phyloP scores from a whole-genome alignment of 2,329 filamentous ascomycete genomes.

The Phialophora tarda region DNA sequence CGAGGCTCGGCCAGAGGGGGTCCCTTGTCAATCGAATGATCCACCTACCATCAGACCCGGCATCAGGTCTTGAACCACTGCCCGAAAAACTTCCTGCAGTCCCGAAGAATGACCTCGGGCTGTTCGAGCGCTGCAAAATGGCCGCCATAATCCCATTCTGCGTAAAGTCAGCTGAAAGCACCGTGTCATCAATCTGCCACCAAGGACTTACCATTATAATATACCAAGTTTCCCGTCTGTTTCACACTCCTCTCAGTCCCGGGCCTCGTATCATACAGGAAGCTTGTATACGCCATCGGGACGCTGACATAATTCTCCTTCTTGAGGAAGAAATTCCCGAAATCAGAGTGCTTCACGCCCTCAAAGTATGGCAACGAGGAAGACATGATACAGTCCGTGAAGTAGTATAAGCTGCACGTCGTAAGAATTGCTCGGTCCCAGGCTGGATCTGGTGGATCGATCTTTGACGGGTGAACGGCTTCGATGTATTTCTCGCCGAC shows the following conservation, averaged over 20 bases:
- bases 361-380: slow-evolving; percentile 28
- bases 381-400: slow-evolving; percentile 29
- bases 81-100: slow-evolving; percentile 28
- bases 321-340: slow-evolving; percentile 26
- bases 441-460: slow-evolving; percentile 4
- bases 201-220: slow-evolving; percentile 37
- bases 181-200: background rate
- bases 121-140: slow-evolving; percentile 48
- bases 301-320: slow-evolving; percentile 42
- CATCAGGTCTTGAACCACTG: slow-evolving; percentile 13
- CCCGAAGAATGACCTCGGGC: slow-evolving; percentile 37
- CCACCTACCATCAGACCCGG: background rate
- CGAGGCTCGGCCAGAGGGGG: background rate
- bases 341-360: slow-evolving; percentile 27
- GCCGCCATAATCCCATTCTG: slow-evolving; percentile 43
- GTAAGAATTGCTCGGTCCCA: slow-evolving; percentile 31
- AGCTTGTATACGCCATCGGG: slow-evolving; percentile 53
- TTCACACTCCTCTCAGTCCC: slow-evolving; percentile 48
- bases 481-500: slow-evolving; percentile 70
- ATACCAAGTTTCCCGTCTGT: slow-evolving; percentile 48
- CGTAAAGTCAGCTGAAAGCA: background rate
- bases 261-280: slow-evolving; percentile 51
- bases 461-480: slow-evolving; percentile 17
- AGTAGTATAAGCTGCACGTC: slow-evolving; percentile 30
- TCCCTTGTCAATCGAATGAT: background rate